Evolutionary conservation across 345 rosid genomes (phyloP).

Genomic region (Stellera chamaejasme): DNA sequence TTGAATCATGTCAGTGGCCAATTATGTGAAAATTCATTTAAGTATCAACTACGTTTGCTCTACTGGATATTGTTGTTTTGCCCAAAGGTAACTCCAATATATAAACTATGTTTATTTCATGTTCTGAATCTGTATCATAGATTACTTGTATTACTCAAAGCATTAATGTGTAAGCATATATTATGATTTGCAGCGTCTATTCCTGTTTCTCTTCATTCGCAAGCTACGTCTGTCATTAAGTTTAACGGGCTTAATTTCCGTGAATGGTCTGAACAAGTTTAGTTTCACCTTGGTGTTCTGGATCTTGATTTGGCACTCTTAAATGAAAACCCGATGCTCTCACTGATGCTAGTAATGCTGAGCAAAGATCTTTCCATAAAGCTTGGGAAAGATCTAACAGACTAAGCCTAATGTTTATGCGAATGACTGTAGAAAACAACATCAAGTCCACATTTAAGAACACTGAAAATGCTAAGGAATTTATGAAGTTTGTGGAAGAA

Average conservation of each 20-base stretch:
- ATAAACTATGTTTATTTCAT: neutral
- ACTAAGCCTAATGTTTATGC: conserved; percentile 11
- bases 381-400: conserved; percentile 8
- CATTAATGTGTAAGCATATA: neutral
- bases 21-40: neutral
- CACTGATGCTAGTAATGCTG: neutral
- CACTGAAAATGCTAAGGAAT: conserved; percentile 9
- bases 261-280: too few relatives aligned
- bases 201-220: neutral
- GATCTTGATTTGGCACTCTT: too few relatives aligned
- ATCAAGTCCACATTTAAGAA: neutral
- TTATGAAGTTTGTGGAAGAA: conserved; percentile 8
- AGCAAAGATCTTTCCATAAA: neutral
- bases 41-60: neutral
- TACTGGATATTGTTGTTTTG: neutral
- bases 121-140: neutral
- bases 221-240: neutral
- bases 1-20: neutral
- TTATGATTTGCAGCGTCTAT: neutral
- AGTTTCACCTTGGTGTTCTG: too few relatives aligned
- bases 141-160: neutral
- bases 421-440: conserved; percentile 7
- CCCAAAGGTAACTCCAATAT: neutral
- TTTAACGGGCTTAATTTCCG: neutral
- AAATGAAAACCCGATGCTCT: too few relatives aligned